Conservation (phyloP, 2,329 filamentous ascomycete genomes). For the Epichloe hybrida region DNA sequence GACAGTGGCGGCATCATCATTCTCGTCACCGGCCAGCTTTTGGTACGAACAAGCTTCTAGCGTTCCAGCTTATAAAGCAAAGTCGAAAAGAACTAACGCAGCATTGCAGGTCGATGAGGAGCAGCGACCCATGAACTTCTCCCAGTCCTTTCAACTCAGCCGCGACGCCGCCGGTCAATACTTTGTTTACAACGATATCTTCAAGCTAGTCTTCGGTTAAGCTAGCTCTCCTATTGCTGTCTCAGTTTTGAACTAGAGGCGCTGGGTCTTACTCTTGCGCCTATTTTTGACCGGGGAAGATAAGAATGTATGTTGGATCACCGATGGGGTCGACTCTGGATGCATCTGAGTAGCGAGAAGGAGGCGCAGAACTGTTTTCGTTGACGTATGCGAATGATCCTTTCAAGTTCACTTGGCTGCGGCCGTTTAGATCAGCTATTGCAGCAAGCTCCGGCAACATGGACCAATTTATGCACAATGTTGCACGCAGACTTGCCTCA, state of each 20-base stretch:
- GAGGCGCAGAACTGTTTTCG: neutral
- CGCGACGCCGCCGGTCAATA: slow-evolving; percentile 56
- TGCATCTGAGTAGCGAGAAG: slow-evolving; percentile 1
- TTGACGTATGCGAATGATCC: neutral
- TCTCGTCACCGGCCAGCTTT: slow-evolving; percentile 72
- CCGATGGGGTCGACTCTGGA: neutral
- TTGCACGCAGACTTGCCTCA: neutral
- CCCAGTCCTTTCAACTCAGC: slow-evolving; percentile 75
- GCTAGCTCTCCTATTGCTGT: neutral
- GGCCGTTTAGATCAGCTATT: neutral
- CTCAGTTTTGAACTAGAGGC: neutral
- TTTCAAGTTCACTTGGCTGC: neutral
- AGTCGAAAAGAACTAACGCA: neutral
- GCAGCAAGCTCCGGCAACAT: neutral
- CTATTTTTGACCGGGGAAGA: neutral
- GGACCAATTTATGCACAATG: neutral
- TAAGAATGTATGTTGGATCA: neutral
- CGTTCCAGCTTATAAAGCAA: neutral
- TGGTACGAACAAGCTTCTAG: slow-evolving; percentile 41
- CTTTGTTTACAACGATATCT: slow-evolving; percentile 89
- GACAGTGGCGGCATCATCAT: slow-evolving; percentile 60
- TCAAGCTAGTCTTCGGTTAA: slow-evolving; percentile 69
- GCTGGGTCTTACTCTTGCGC: neutral
- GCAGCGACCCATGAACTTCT: slow-evolving; percentile 78
- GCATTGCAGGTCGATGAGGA: slow-evolving; percentile 63